Percentiles rank a stretch among this genome's conserved stretches.
Conservation (phyloP, 164 flowering plant genomes). For the Cinnamomum micranthum region DNA sequence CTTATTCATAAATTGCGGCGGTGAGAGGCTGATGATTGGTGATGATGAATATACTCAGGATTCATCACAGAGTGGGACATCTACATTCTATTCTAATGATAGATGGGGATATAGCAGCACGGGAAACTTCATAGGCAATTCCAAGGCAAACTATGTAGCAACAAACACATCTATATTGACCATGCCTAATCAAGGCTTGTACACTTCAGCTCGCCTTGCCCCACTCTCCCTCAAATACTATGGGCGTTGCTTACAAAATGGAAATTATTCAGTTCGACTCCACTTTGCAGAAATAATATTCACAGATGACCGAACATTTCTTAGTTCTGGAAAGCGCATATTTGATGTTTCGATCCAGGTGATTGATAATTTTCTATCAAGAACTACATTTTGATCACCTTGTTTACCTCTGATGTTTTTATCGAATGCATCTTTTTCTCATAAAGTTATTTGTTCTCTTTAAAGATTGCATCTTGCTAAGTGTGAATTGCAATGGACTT, state of each 20-base stretch:
- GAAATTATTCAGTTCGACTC: conserved; percentile 67
- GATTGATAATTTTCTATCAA: not conserved
- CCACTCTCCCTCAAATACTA: conserved; percentile 74
- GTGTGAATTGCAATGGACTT: not conserved
- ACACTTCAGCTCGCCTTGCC: conserved; percentile 57
- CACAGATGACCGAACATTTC: conserved; percentile 39
- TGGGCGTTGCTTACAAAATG: conserved; percentile 67
- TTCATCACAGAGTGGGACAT: conserved; percentile 1
- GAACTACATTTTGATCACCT: too few species aligned
- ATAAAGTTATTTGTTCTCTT: not conserved
- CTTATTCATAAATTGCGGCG: conserved; percentile 18
- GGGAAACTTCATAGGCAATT: conserved; percentile 7
- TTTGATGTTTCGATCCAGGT: conserved; percentile 87
- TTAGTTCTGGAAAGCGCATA: conserved; percentile 58
- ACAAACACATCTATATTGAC: not conserved
- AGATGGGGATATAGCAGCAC: conserved; percentile 21
- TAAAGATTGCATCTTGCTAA: not conserved
- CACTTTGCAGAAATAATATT: conserved; percentile 84
- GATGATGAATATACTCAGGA: conserved; percentile 9
- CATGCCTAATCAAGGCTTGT: conserved; percentile 23
- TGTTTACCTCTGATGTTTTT: too few species aligned
- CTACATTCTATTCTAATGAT: not conserved
- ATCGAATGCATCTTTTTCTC: too few species aligned
- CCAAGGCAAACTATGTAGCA: not conserved
- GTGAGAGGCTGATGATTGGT: conserved; percentile 3